Conservation (phyloP, 1,139 yeast species). For the Sugiyamaella paludigena region DNA sequence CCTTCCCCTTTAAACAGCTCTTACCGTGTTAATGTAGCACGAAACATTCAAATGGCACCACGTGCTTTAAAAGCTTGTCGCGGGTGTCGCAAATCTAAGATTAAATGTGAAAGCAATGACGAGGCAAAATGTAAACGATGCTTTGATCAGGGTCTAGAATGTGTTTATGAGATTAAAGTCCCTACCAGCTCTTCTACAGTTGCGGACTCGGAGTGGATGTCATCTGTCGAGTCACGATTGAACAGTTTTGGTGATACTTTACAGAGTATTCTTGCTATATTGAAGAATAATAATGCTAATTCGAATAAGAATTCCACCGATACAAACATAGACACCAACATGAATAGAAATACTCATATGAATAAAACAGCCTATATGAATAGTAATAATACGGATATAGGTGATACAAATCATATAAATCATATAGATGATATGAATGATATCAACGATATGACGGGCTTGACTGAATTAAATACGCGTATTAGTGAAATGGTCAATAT, state of each 20-base stretch:
- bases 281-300: conserved; percentile 9
- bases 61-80: conserved; percentile 55
- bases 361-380: too few relatives aligned
- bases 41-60: conserved; percentile 15
- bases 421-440: too few relatives aligned
- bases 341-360: too few relatives aligned
- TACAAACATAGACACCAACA: too few relatives aligned
- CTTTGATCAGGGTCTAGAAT: conserved; percentile 49
- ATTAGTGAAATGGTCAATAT: too few relatives aligned
- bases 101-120: conserved; percentile 53
- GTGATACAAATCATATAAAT: too few relatives aligned
- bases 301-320: neutral
- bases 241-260: conserved; percentile 48
- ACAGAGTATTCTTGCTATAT: conserved; percentile 37
- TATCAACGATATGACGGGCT: neutral
- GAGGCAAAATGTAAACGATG: conserved; percentile 58
- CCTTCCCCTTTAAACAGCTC: neutral
- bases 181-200: conserved; percentile 41
- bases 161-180: conserved; percentile 57
- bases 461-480: neutral
- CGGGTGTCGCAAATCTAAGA: conserved; percentile 61
- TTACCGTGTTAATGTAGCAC: conserved; percentile 19
- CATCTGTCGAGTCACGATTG: conserved; percentile 47
- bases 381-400: too few relatives aligned
- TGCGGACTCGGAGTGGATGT: conserved; percentile 41